Base-by-base conservation (phyloP, 106 monocot species). In the Acorus calamus region DNA sequence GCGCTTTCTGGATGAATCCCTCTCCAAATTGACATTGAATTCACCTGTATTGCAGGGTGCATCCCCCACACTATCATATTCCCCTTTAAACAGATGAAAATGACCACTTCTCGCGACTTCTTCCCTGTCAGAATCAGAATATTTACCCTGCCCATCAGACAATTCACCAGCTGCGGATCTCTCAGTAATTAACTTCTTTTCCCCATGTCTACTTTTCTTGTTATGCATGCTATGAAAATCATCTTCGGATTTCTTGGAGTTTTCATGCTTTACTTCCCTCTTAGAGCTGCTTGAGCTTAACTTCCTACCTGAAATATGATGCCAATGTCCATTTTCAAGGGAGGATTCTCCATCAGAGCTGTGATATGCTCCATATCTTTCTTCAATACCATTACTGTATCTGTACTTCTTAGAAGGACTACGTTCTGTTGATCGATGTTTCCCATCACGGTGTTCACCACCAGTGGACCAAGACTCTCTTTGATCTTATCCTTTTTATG, bases 401-500 rank as follows among this genome's bases (percentile, higher is more conserved):
- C 53, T 71, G 54, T 28, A 1, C 28, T 28, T 28, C 28, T 28
- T 28, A 28, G 28, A 28, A 28, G 28, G 28, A 28, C 28, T 28
- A 28, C 49, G 54, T 62, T 63, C 55, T 59, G 56, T 60, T 50
- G 28, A 61, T 44, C 44, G 48, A 42, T 10, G 5, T 53, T 76
- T 65, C 47, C 57, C 42, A 2, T 11, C 54, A 44, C 48, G 41
- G 49, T 12, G 43, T 53, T 60, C 54, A 49, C 50, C 8, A 9
- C 44, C 50, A 53, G 54, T 65, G 4, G 49, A 64, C 43, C 55
- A 62, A 13, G 45, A 6, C 6, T 58, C 42, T 10, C 47, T 55
- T 57, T 55, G 4, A 59, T 60, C 61, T 73, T 73, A 45, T 42
- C 62, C 14, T 64, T 63, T 62, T 67, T 57, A 47, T 54, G 50